These are phyloP conservation scores for Acrocalymma vagum DNA, from an alignment of 2,329 filamentous ascomycete genomes.

Conservation along the genomic window DNA sequence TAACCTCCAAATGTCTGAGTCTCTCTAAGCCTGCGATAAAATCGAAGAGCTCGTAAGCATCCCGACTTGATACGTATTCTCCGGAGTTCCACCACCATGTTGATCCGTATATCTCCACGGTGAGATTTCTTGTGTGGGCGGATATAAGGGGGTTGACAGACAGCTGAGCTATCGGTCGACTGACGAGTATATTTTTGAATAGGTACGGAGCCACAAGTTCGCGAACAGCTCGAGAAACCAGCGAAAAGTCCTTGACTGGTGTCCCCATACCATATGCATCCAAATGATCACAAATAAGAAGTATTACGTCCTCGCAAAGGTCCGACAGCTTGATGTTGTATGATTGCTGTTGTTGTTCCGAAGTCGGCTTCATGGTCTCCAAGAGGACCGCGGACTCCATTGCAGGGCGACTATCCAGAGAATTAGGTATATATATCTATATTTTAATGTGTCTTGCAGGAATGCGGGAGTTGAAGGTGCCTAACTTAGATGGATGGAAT, in stretches of 20 bases:
- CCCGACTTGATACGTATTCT: conserved; percentile 17
- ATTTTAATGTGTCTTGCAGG: no score
- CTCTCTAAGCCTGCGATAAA: conserved; percentile 10
- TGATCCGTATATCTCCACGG: conserved; percentile 25
- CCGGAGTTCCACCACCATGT: conserved; percentile 29
- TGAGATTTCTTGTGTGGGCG: conserved; percentile 14
- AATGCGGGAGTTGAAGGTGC: no score
- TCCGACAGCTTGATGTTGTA: conserved; percentile 14
- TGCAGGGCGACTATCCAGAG: no score
- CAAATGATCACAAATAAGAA: conserved; percentile 21
- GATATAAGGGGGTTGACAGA: conserved; percentile 1
- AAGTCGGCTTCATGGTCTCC: no score
- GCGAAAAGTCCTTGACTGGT: conserved; percentile 17
- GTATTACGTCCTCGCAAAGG: conserved; percentile 25
- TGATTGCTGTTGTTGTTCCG: no score
- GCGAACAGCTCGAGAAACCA: conserved; percentile 18
- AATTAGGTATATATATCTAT: no score
- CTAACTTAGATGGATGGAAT: no score
- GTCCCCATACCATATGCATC: conserved; percentile 1
- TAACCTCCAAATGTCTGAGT: conserved; percentile 18
- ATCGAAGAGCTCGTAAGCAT: conserved; percentile 21
- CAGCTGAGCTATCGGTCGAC: conserved; percentile 21
- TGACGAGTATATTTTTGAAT: conserved; percentile 23
- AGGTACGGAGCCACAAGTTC: conserved; percentile 13
- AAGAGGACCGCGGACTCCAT: no score